These are phyloP conservation scores for Endotrypanum monterogeii DNA, from an alignment of 208 protist genomes.

Conservation along the genomic window DNA sequence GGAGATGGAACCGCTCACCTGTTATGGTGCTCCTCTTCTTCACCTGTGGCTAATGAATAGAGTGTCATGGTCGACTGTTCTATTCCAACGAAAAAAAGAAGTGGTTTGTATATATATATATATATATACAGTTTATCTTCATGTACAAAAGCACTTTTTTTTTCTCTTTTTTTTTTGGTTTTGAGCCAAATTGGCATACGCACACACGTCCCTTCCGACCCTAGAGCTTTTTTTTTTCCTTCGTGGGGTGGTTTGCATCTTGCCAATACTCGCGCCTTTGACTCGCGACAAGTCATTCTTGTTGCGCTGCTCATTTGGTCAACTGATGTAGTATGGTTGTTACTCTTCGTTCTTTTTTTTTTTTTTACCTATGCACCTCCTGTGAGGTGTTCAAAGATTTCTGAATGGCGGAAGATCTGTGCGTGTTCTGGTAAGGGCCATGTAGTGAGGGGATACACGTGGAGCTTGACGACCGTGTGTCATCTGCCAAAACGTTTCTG, in stretches of 20 bases:
- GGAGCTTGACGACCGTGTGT: too few relatives aligned
- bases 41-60: not conserved
- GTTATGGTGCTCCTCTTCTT: not conserved
- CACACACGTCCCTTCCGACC: too few relatives aligned
- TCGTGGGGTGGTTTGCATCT: too few relatives aligned
- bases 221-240: too few relatives aligned
- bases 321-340: not conserved
- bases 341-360: not conserved
- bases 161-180: not conserved
- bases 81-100: too few relatives aligned
- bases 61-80: too few relatives aligned
- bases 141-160: slow-evolving; percentile 7
- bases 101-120: not conserved
- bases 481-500: too few relatives aligned
- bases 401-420: not conserved
- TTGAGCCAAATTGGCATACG: too few relatives aligned
- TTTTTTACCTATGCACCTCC: not conserved
- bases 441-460: not conserved
- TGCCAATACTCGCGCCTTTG: not conserved
- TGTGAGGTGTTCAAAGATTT: not conserved
- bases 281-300: not conserved
- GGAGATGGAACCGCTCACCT: not conserved
- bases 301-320: not conserved
- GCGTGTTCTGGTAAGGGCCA: not conserved
- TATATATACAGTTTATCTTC: not conserved